Evolutionary conservation across 345 rosid species (phyloP).

Genomic region (Combretum micranthum): DNA sequence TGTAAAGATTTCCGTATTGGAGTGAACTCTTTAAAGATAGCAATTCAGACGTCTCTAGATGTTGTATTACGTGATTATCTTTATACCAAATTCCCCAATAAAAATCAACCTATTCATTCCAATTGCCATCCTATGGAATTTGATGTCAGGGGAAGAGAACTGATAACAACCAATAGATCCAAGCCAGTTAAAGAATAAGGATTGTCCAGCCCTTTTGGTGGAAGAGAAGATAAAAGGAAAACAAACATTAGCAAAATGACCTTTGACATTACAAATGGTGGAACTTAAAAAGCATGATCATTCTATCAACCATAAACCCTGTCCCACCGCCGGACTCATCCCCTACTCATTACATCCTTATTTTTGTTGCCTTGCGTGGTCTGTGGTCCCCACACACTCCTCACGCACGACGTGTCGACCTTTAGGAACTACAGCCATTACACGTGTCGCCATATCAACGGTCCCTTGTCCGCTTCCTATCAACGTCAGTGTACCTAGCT

Average conservation of each 20-base stretch:
- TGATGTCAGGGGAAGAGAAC: too few species aligned
- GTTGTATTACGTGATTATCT: too few species aligned
- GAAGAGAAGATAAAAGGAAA: neutral
- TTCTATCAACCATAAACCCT: constrained; percentile 39
- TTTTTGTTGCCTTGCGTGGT: constrained; percentile 25
- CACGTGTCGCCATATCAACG: constrained; percentile 28
- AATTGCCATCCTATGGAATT: too few species aligned
- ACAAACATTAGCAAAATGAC: neutral
- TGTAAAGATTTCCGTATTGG: too few species aligned
- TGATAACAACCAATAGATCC: too few species aligned
- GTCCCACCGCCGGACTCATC: constrained; percentile 8
- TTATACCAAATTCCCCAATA: too few species aligned
- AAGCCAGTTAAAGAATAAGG: too few species aligned
- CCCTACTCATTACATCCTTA: constrained; percentile 14
- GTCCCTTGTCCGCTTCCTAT: constrained; percentile 6
- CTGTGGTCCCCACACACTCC: constrained; percentile 30
- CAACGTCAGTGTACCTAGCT: constrained; percentile 8
- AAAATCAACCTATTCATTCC: too few species aligned
- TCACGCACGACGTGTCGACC: constrained; percentile 23
- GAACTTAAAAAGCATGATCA: constrained; percentile 44
- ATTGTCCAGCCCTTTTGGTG: too few species aligned
- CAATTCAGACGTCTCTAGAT: too few species aligned
- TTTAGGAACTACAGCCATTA: neutral
- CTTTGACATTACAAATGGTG: constrained; percentile 12
- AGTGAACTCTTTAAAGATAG: too few species aligned